Evolutionary conservation across 139 green algal species (phyloP), one percentile per base, ranked within the genome.

Genomic region (Picochlorum sp.): DNA sequence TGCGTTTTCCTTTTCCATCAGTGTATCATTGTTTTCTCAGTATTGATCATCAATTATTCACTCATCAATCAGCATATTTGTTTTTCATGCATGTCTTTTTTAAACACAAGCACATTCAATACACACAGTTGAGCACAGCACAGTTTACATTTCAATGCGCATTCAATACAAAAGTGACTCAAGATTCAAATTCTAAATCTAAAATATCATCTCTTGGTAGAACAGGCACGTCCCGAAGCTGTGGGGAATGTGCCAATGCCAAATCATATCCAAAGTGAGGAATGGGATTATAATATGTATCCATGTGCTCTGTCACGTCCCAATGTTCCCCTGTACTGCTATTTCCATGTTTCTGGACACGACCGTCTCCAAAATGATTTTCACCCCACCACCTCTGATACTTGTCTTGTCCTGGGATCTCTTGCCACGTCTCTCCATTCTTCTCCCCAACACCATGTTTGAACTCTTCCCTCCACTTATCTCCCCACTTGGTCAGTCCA

Each of bases 201-300:
- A 59, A 18, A 30, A 20, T 60, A 21, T 60, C 26, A 18, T 83
- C 76, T 28, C 76, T 66, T 1, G 76, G 76, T 54, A 65, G 49
- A 46, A 51, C 49, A 14, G 68, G 60, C 64, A 88, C 72, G 6
- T 28, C 62, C 13, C 58, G 61, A 59, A 88, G 70, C 58, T 71
- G 51, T 2, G 79, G 82, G 7, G 69, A 80, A 58, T 88, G 82
- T 6, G 50, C 34, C 5, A 86, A 54, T 4, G 79, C 79, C 68
- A 80, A 66, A 44, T 74, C 63, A 70, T 82, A 88, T 44, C 50
- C 72, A 61, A 92, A 92, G 74, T 93, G 86, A 13, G 89, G 89
- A 20, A 92, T 81, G 2, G 87, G 87, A 76, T 95, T 94, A 80
- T 95, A 94, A 71, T 90, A 92, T 1, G 89, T 93, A 82, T 89